Evolutionary conservation across 306 rosid genomes (phyloP), one percentile per base, ranked within the genome.

Genomic region (Dryas octopetala): DNA sequence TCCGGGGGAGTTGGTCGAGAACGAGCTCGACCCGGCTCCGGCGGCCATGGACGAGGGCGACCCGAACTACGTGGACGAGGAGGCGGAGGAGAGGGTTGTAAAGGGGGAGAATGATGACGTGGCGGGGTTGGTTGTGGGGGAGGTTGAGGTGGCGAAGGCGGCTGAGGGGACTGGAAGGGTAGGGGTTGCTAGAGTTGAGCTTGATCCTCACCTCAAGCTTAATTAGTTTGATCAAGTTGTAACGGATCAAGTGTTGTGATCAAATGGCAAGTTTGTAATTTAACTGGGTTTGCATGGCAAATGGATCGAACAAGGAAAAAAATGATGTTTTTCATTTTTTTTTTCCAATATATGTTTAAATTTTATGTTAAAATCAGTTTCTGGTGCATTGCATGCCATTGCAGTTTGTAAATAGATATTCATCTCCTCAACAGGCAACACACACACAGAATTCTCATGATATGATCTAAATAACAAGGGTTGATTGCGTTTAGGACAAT

Each of bases 61-160:
- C 49, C 97, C 98, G 2, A 94, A 90, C 71, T 94, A 88, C 6
- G 90, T 85, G 6, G 97, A 90, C 28, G 93, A 89, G 6, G 91
- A 79, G n/a, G 68, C 51, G 50, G 92, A 72, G 59, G 85, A 67
- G 74, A 76, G 40, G 79, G 28, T 81, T 5, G 66, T 76, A 69
- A 68, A 44, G 47, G 83, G 81, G 12, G 73, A 76, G 57, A 82
- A 79, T 0, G 81, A 2, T 1, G 88, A 57, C 6, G 64, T 41
- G n/a, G 81, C 75, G 5, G 92, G 72, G 13, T 2, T 78, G 47
- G 89, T 89, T 4, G 86, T 82, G 4, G 96, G 93, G 4, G 88
- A 81, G 45, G 90, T 91, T 46, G 97, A 91, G 49, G 91, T 83
- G 59, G 48, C 89, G 0, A 86, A 89, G 80, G 91, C 6, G 40